These are phyloP conservation scores for Mucor velutinosus DNA, from an alignment of 371 early-diverging fungal species.

Conservation along the genomic window DNA sequence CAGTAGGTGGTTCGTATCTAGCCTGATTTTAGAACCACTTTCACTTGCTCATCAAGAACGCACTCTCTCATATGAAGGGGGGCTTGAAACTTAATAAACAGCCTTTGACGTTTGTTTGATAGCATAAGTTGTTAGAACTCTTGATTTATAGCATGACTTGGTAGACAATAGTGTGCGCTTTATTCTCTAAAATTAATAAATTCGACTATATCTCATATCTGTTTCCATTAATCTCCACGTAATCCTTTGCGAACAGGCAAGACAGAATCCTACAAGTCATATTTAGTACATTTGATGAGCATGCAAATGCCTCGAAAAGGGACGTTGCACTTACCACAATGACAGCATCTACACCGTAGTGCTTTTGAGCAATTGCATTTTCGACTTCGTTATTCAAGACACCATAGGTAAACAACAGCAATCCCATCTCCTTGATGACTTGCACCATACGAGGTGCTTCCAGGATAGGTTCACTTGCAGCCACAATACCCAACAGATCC, in stretches of 20 bases:
- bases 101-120: too few species aligned
- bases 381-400: slow-evolving; percentile 76
- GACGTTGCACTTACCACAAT: slow-evolving; percentile 59
- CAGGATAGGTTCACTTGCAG: slow-evolving; percentile 76
- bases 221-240: slow-evolving; percentile 27
- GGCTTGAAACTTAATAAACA: too few species aligned
- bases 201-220: neutral
- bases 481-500: slow-evolving; percentile 83
- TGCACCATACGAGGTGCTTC: slow-evolving; percentile 78
- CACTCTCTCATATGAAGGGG: too few species aligned
- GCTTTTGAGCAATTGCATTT: slow-evolving; percentile 72
- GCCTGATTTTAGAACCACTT: too few species aligned
- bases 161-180: too few species aligned
- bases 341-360: slow-evolving; percentile 82
- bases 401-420: slow-evolving; percentile 90
- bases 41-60: too few species aligned
- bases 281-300: too few species aligned
- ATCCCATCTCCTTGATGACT: slow-evolving; percentile 71
- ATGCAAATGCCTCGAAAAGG: too few species aligned
- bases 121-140: too few species aligned
- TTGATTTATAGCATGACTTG: too few species aligned
- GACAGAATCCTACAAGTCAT: slow-evolving; percentile 51
- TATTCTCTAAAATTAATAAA: neutral
- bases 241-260: slow-evolving; percentile 64
- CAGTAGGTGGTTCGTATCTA: too few species aligned